Percentiles rank a stretch among this genome's conserved stretches.
These are phyloP conservation scores for Geotrichum macrosporum DNA, from an alignment of 1,139 yeast species.

Conservation along the genomic window DNA sequence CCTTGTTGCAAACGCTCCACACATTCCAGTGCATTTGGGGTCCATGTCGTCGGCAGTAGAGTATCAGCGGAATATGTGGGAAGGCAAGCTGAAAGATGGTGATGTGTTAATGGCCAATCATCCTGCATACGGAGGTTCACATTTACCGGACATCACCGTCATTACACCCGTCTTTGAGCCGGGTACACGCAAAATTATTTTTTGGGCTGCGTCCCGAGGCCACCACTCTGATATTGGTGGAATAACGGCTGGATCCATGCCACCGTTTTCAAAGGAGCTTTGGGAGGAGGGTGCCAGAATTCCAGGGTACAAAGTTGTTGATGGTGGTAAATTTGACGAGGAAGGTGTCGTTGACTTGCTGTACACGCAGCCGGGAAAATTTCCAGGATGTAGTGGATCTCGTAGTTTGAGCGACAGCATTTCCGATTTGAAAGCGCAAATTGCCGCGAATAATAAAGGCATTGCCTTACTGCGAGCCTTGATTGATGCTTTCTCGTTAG, in stretches of 20 bases:
- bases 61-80: conserved; percentile 62
- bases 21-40: conserved; percentile 81
- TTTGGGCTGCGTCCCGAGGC: conserved; percentile 62
- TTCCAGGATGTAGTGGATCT: conserved; percentile 59
- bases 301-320: conserved; percentile 52
- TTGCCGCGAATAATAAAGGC: conserved; percentile 65
- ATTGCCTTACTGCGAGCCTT: conserved; percentile 48
- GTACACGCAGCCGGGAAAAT: conserved; percentile 49
- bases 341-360: conserved; percentile 47
- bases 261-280: conserved; percentile 56
- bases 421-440: conserved; percentile 62
- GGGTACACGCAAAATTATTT: conserved; percentile 45
- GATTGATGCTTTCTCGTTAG: conserved; percentile 49
- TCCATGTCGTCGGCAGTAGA: conserved; percentile 84
- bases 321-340: conserved; percentile 53
- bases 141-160: conserved; percentile 75
- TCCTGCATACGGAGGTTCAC: conserved; percentile 78
- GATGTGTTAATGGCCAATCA: conserved; percentile 76
- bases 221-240: conserved; percentile 72
- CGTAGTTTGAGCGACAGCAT: conserved; percentile 55
- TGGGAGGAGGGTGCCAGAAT: conserved; percentile 65
- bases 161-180: conserved; percentile 71
- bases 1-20: conserved; percentile 81
- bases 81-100: conserved; percentile 55
- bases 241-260: conserved; percentile 61